phyloP scores from a whole-genome alignment of 1,139 yeast species.

The Magnusiomyces tetraspermus region DNA sequence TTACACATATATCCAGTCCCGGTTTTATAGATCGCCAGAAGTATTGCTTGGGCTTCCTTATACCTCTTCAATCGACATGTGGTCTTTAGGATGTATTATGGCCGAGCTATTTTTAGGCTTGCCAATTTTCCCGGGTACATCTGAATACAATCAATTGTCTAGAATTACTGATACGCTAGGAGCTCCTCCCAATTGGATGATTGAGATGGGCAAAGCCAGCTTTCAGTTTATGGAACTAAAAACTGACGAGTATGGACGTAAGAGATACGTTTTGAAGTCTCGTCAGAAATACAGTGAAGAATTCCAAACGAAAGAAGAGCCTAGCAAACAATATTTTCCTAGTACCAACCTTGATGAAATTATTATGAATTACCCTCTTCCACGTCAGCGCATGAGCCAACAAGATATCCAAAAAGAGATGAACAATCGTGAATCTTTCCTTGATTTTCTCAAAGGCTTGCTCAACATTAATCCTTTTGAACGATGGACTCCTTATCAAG shows the following conservation, averaged over 20 bases:
- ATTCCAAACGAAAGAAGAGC: slow-evolving; percentile 53
- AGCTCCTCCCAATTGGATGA: slow-evolving; percentile 89
- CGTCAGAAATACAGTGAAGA: slow-evolving; percentile 53
- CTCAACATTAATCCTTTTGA: slow-evolving; percentile 83
- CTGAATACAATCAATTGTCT: slow-evolving; percentile 83
- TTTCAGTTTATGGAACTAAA: slow-evolving; percentile 52
- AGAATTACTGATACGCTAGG: slow-evolving; percentile 81
- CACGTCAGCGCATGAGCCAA: slow-evolving; percentile 62
- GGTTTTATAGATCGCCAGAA: slow-evolving; percentile 95
- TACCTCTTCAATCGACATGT: slow-evolving; percentile 90
- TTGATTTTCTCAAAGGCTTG: slow-evolving; percentile 71
- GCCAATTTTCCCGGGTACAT: slow-evolving; percentile 91
- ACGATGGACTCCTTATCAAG: slow-evolving; percentile 96
- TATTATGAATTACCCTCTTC: slow-evolving; percentile 63
- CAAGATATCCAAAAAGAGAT: slow-evolving; percentile 47
- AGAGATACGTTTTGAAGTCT: slow-evolving; percentile 42
- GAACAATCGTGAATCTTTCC: slow-evolving; percentile 58
- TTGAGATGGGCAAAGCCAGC: slow-evolving; percentile 87
- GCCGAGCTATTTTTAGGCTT: slow-evolving; percentile 89
- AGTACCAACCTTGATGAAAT: slow-evolving; percentile 66
- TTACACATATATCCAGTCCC: slow-evolving; percentile 88
- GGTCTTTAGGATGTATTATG: slow-evolving; percentile 96
- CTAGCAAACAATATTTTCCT: slow-evolving; percentile 76
- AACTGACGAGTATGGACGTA: slow-evolving; percentile 32
- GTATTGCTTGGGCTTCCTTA: slow-evolving; percentile 80